Evolutionary conservation across 1,284 basidiomycete genomes (phyloP).

Genomic region (Cryptococcus deneoformans): DNA sequence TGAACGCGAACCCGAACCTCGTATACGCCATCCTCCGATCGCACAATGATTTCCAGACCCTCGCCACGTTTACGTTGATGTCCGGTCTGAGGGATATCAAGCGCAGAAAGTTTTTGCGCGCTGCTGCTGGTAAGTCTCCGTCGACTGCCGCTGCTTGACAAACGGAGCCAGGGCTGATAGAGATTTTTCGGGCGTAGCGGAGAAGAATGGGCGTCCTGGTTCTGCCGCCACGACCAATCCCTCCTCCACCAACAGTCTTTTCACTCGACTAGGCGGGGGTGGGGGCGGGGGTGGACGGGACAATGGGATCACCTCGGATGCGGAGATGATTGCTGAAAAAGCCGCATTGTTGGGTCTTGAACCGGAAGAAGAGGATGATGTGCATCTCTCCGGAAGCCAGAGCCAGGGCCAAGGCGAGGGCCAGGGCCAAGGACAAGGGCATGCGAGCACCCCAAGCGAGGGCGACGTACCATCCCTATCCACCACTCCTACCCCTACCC

Average conservation of each 20-base stretch:
- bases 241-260: neutral
- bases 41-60: slow-evolving; percentile 76
- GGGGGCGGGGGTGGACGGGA: too few species aligned
- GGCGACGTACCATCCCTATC: too few species aligned
- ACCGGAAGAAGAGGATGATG: slow-evolving; percentile 20
- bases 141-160: too few species aligned
- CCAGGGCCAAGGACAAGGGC: neutral
- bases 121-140: slow-evolving; percentile 53
- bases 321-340: slow-evolving; percentile 46
- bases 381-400: neutral
- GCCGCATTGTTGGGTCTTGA: slow-evolving; percentile 27
- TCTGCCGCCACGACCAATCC: neutral
- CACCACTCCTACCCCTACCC: too few species aligned
- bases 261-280: too few species aligned
- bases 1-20: slow-evolving; percentile 74
- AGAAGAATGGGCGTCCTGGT: neutral
- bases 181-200: neutral
- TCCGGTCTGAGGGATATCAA: slow-evolving; percentile 79
- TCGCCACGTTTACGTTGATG: slow-evolving; percentile 83
- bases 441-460: too few species aligned
- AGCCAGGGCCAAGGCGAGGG: neutral
- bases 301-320: neutral
- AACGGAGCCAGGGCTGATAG: too few species aligned
- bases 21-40: slow-evolving; percentile 80
- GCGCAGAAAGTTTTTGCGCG: slow-evolving; percentile 66